Evolutionary conservation across 176 grass and related monocot genomes (phyloP), one percentile per base, ranked within the genome.

Genomic region (Poa annua): DNA sequence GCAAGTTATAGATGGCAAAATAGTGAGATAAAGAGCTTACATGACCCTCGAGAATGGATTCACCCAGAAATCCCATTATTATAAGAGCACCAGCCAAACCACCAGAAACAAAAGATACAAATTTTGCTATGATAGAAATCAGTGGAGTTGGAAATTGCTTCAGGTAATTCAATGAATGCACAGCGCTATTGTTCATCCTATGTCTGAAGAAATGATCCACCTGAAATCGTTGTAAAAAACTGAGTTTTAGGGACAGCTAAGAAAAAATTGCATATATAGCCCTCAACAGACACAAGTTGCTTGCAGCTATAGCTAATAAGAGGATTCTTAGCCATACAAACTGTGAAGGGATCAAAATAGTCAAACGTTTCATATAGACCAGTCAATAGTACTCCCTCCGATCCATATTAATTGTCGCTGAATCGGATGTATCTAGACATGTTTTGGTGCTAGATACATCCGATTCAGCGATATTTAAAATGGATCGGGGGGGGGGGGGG

Each of bases 141-240:
- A 99, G 84, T 63, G 97, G 97, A 48, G 89, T 96, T 75, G 97
- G 97, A 83, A 99, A 99, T 57, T 99, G 91, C 87, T 92, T 99
- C 86, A 99, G 52, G 80, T 99, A 99, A 85, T 99, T 96, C 77
- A 94, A 85, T 16, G 97, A 90, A 88, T 96, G 91, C 79, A 90
- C 86, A 15, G 83, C 89, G 6, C 97, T 87, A 54, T 92, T 99
- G 89, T 92, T 99, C 89, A 96, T 89, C 39, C 97, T 88, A 83
- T 99, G 93, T 87, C 85, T 99, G 86, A 99, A 96, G 80, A 99
- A 81, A 94, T 99, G 97, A 71, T 99, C 91, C 3, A 96, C 97
- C 97, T 99, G 88, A 53, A 85, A 91, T 64, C 73, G 39, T 80
- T 84, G 61, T 52, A 81, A 45, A 21, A 14, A 84, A 7, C 11